Base-by-base conservation (phyloP, 352 stramenopile genomes). In the Plasmopara muralis region DNA sequence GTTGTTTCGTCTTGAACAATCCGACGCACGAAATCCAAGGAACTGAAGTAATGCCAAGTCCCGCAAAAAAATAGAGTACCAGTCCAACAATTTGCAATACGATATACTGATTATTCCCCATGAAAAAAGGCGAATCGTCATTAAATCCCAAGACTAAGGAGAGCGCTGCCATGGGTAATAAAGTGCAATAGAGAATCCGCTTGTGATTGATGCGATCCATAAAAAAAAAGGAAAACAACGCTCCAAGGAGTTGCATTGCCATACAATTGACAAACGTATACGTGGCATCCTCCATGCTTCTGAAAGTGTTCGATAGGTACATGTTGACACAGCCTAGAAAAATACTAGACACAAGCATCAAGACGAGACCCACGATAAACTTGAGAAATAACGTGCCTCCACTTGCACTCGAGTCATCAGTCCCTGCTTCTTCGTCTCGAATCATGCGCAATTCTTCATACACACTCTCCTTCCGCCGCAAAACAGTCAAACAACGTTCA, bases 191-290 rank as follows among this genome's bases (percentile, higher is more conserved):
- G 50, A 93, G 40, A 38, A 93, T 85, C 15, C 77, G 74, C 28
- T 70, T 71, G 66, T 93, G 82, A 54, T 88, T 69, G 34, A 87
- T 75, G 12, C 72, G 70, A 60, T 93, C 82, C 57, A 93, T 89
- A 60, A 93, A 84, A 57, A 93, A 89, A 62, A 93, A 93, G 55
- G 77, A 88, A 16, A 93, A 80, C 8, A 90, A 41, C 9, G 79
- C 77, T 16, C 82, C 79, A 6, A 87, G 44, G 43, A 89, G 72
- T 63, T 93, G 77, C 9, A 93, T 49, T 6, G 46, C 58, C 37
- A 77, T 68, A 42, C 77, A 87, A 67, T 90, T 93, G 29, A 85
- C 66, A 54, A 93, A 88, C 70, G 89, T 87, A 55, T 83, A 83
- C 50, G 78, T 76, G 6, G 74, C 77, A 18, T 83, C 64, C 14